Evolutionary conservation across 257 asterid genomes (phyloP), one percentile per base, ranked within the genome.

Genomic region (Nicotiana undulata): DNA sequence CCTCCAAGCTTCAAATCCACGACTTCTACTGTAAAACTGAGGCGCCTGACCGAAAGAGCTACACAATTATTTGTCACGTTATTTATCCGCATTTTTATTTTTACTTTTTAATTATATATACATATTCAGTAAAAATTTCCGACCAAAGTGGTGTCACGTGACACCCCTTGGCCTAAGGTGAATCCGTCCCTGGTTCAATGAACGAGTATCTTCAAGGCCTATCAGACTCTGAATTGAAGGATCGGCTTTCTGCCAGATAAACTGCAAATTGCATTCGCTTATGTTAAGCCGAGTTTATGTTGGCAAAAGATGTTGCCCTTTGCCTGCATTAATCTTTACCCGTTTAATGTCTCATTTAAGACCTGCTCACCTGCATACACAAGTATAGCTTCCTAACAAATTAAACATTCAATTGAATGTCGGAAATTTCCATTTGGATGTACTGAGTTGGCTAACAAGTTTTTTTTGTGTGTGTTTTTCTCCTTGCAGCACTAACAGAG

Each of bases 401-500:
- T 63, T 63, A 9, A 15, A 24, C 34, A 24, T 61, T 61, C 56
- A 64, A 15, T 51, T 52, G 18, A 63, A 63, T 34, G 67, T 26
- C 6, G 3, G 3, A 61, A 63, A 63, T 63, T 26, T 26, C 4
- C 20, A 0, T 10, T 29, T 63, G 67, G 32, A 22, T 28, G n/a
- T 63, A 63, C 17, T 40, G 40, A 5, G 34, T 78, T 15, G 70
- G 29, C 37, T 78, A 46, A 78, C 58, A 15, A 55, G 40, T 77
- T 63, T 26, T 79, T 75, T 17, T 29, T 37, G n/a, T 28, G 22
- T 70, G 56, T 75, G 17, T 63, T 81, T 12, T 70, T 77, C 58
- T 68, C 24, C 64, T 53, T 84, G 86, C 90, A 88, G 98, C 98
- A 63, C 77, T 93, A 75, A 89, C 97, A 0, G 98, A 94, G 88